Evolutionary conservation across 805 yeast species (phyloP), one percentile per base, ranked within the genome.

Genomic region (Kodamaea kaohsiungensis): DNA sequence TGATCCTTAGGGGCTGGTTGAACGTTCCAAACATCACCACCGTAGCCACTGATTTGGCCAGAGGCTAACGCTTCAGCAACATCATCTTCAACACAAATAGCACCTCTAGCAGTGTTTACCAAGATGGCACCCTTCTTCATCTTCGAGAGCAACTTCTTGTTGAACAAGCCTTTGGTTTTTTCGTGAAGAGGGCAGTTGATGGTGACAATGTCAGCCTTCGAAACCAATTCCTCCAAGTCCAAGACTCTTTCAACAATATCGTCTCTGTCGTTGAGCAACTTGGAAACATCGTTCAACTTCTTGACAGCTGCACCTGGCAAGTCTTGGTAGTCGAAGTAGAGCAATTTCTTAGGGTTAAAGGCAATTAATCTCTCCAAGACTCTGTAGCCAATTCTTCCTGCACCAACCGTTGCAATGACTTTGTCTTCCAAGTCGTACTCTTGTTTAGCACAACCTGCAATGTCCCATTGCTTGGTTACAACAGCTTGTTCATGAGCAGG

Each of bases 1-100:
- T 87, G 91, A 68, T 79, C 79, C 52, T 75, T 73, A 59, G 91
- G 91, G 25, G 93, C 89, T 43, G 96, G 96, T 71, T 88, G 96
- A n/a, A 86, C 87, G 75, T 65, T 80, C 91, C 93, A 88, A 51
- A 88, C 95, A 70, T 88, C 95, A 61, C 93, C 95, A 63, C 92
- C 95, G 66, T 88, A 88, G 51, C 92, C 93, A 63, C 86, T 77
- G 49, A 88, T 67, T 61, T 85, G 86, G 49, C 95, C 95, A 39
- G 83, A 72, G 52, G 76, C 66, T 40, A 88, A 80, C 0, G 93
- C 93, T 12, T 78, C 91, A 0, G 90, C 91, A 58, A 88, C 88
- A 61, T 85, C 95, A 64, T 87, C 79, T 48, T 82, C 86, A 53
- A 79, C 84, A 67, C 88, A 80, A 61, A 88, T 88, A 43, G 92